These are phyloP conservation scores for Lophium mytilinum DNA, from an alignment of 495 filamentous ascomycete genomes.

Conservation along the genomic window DNA sequence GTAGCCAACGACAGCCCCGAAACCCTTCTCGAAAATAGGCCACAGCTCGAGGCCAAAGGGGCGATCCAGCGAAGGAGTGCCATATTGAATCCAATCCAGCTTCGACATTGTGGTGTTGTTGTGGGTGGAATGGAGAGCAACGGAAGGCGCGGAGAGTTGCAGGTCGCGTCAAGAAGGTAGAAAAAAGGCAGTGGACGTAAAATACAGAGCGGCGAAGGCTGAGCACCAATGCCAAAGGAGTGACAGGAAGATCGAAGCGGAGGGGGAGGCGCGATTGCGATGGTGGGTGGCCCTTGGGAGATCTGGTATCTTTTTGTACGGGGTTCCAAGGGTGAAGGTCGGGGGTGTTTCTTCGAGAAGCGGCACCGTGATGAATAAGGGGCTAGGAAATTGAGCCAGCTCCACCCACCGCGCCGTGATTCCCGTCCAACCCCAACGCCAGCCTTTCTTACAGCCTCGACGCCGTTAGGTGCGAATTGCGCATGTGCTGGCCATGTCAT, in stretches of 20 bases:
- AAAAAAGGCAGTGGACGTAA: neutral
- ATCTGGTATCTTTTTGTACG: too few species aligned
- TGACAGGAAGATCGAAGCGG: constrained; percentile 5
- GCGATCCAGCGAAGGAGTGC: constrained; percentile 68
- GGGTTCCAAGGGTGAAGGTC: too few species aligned
- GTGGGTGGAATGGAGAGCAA: neutral
- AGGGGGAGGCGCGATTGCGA: neutral
- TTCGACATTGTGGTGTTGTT: constrained; percentile 17
- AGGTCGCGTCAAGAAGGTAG: neutral
- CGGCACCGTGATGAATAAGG: too few species aligned
- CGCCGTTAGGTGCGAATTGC: too few species aligned
- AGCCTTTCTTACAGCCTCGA: too few species aligned
- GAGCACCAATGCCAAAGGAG: constrained; percentile 12
- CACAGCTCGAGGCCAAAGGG: constrained; percentile 89
- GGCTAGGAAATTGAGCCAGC: too few species aligned
- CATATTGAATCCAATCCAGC: constrained; percentile 31
- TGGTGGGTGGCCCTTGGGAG: too few species aligned
- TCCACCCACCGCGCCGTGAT: too few species aligned
- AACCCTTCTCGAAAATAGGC: constrained; percentile 88
- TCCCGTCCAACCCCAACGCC: too few species aligned
- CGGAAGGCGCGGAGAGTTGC: neutral
- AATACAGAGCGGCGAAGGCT: neutral
- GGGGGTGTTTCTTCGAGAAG: too few species aligned
- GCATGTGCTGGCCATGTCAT: too few species aligned
- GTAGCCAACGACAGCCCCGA: constrained; percentile 62